Evolutionary conservation across 345 rosid genomes (phyloP).

Genomic region (Gossypium stocksii): DNA sequence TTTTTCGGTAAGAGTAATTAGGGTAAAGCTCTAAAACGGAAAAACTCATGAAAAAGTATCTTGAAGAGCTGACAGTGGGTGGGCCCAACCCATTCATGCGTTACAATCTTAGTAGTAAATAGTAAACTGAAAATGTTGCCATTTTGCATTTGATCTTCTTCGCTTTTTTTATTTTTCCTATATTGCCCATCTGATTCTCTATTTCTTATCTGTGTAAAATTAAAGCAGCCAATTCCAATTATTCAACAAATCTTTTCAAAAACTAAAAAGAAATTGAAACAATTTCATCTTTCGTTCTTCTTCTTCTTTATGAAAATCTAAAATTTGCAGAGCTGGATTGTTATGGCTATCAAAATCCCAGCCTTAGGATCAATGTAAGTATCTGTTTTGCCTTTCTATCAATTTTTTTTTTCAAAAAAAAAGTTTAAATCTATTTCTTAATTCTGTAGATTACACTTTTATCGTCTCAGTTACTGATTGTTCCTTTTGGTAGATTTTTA

Average conservation of each 20-base stretch:
- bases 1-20: background rate
- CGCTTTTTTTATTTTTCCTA: background rate
- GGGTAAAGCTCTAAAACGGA: background rate
- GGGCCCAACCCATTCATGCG: background rate
- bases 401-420: background rate
- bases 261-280: background rate
- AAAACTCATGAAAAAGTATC: background rate
- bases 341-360: conserved; percentile 15
- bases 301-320: background rate
- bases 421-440: background rate
- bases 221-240: background rate
- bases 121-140: background rate
- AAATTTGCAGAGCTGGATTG: background rate
- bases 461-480: background rate
- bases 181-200: background rate
- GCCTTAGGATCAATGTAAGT: conserved; percentile 15
- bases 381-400: background rate
- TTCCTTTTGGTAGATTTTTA: background rate
- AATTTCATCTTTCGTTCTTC: background rate
- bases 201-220: background rate
- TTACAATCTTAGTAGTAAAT: background rate
- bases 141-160: background rate
- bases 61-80: background rate
- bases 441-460: background rate
- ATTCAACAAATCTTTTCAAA: background rate